Base-by-base conservation (phyloP, 345 rosid species). In the Draba incana region DNA sequence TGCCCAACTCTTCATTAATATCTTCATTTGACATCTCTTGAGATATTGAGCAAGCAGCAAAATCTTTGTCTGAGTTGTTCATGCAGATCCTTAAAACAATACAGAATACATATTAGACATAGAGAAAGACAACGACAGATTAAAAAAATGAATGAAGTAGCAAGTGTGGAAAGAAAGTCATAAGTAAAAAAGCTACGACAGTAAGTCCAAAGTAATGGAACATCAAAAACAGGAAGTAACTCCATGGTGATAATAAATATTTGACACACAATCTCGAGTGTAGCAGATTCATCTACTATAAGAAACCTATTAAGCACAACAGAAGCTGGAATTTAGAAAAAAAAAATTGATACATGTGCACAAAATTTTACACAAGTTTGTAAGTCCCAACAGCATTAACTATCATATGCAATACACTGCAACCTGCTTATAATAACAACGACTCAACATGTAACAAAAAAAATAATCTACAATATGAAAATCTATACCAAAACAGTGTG, bases 21-120 rank as follows among this genome's bases (percentile, higher is more conserved):
- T 94, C 98, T 65, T 82, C 92, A 79, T 89, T 89, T 65, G 96
- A 85, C 84, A 84, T 94, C 85, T 94, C 99, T 85, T 94, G 99
- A 50, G 84, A 62, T 56, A 72, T 78, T 71, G 93, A 83, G 81
- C 99, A 94, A 79, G 83, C 89, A 66, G 98, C 86, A 39, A 83
- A 94, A 12, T 69, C 56, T 80, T 75, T 76, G 64, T 94, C 92
- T 58, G 42, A 28, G 81, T 87, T 94, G 83, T 91, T 93, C 84
- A 69, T 78, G 75, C 99, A 94, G 59, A 79, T 72, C 99, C 99
- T 94, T 81, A 63, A 68, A 41, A 68, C 54, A 45, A 65, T 0
- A 66, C 6, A 68, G 38, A 59, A 46, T 20, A 45, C 8, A 62
- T 41, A 70, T 76, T 65, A 76, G 71, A 56, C 12, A 38, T 5